Conservation (phyloP, 768 basidiomycete species). For the Boletus tomentosulus region DNA sequence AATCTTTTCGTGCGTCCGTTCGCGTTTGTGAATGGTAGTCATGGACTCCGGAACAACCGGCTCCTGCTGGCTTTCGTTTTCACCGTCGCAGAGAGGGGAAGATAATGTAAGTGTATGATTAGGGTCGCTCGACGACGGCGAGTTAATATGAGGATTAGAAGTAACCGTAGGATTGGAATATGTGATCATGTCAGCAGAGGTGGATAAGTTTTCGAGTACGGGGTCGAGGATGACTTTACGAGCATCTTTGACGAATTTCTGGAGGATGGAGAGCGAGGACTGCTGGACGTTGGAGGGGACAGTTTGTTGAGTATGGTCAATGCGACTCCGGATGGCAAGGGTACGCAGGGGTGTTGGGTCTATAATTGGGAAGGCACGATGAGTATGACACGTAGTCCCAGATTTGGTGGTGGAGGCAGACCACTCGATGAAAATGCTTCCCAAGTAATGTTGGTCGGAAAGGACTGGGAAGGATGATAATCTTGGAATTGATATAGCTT, state of each 20-base stretch:
- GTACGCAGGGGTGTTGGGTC: slow-evolving; percentile 52
- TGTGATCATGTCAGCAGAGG: slow-evolving; percentile 15
- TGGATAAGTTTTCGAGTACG: slow-evolving; percentile 27
- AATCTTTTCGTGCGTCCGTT: slow-evolving; percentile 49
- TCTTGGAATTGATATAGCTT: slow-evolving; percentile 44
- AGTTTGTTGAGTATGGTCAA: slow-evolving; percentile 34
- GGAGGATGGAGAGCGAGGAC: slow-evolving; percentile 49
- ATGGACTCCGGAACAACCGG: slow-evolving; percentile 16
- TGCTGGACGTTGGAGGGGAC: slow-evolving; percentile 39
- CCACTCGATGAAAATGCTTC: slow-evolving; percentile 51
- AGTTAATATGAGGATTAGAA: slow-evolving; percentile 24
- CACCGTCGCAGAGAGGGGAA: slow-evolving; percentile 34
- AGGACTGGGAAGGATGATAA: slow-evolving; percentile 36
- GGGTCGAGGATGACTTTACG: slow-evolving; percentile 48
- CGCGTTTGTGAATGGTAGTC: slow-evolving; percentile 27
- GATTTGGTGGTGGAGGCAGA: slow-evolving; percentile 27
- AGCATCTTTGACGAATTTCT: slow-evolving; percentile 52
- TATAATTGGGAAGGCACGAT: slow-evolving; percentile 21
- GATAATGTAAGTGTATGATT: slow-evolving; percentile 21
- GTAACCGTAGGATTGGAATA: slow-evolving; percentile 25
- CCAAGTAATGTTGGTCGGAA: slow-evolving; percentile 59
- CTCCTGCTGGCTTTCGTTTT: slow-evolving; percentile 14
- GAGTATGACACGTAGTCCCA: slow-evolving; percentile 4
- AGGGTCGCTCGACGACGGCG: slow-evolving; percentile 20
- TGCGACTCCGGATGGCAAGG: slow-evolving; percentile 40